phyloP scores from a whole-genome alignment of 768 basidiomycete genomes.

The Lentinula edodes region DNA sequence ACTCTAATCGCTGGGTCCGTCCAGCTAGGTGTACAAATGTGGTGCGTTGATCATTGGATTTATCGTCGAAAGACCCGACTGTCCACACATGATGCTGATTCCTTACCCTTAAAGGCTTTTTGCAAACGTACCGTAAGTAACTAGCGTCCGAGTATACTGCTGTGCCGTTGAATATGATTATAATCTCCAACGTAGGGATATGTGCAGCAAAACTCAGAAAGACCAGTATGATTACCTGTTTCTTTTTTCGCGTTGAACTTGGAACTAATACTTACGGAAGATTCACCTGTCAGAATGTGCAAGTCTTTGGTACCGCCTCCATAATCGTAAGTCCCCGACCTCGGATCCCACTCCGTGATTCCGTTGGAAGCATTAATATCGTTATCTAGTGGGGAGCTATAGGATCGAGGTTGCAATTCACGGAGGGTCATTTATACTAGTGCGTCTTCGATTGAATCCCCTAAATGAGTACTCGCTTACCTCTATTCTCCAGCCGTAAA shows the following conservation, averaged over 20 bases:
- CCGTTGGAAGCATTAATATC: constrained; percentile 9
- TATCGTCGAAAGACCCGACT: not conserved
- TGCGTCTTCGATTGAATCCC: constrained; percentile 12
- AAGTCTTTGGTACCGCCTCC: constrained; percentile 52
- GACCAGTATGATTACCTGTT: constrained; percentile 28
- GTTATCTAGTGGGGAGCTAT: constrained; percentile 38
- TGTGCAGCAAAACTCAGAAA: constrained; percentile 40
- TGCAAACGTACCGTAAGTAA: constrained; percentile 34
- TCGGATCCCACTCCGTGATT: too few species aligned
- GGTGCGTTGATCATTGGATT: constrained; percentile 21
- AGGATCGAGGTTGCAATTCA: constrained; percentile 42
- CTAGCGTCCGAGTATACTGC: not conserved
- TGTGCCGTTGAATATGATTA: not conserved
- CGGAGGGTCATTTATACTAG: constrained; percentile 36
- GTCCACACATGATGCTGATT: not conserved
- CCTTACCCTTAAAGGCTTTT: constrained; percentile 44
- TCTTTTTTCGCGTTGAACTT: not conserved
- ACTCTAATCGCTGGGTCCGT: constrained; percentile 56
- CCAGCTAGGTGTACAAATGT: constrained; percentile 58
- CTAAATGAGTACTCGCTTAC: constrained; percentile 14
- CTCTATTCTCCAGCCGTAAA: constrained; percentile 14
- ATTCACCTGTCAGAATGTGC: constrained; percentile 46
- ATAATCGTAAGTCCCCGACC: constrained; percentile 40
- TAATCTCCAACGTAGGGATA: constrained; percentile 24
- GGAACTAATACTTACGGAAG: constrained; percentile 12